Percentiles rank a stretch among this genome's conserved stretches.
These are phyloP conservation scores for Neltuma alba DNA, from an alignment of 306 rosid genomes.

Conservation along the genomic window DNA sequence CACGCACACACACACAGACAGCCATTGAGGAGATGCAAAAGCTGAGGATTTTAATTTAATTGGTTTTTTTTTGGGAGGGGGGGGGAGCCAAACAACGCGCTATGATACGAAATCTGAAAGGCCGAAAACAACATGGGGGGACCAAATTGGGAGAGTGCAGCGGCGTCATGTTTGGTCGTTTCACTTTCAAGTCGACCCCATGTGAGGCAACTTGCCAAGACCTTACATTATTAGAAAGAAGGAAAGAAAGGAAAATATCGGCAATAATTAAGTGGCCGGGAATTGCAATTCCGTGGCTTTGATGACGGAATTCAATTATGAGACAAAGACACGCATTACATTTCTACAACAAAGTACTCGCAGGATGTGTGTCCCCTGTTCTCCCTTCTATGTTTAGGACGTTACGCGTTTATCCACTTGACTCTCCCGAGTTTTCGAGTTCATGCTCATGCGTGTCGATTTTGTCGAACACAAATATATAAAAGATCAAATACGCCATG, in stretches of 20 bases:
- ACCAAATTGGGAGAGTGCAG: neutral
- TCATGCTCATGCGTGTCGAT: too few relatives aligned
- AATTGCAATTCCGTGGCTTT: neutral
- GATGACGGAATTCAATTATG: neutral
- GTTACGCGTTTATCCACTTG: too few relatives aligned
- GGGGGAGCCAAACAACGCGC: neutral
- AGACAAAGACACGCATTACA: neutral
- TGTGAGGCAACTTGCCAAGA: neutral
- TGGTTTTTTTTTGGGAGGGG: too few relatives aligned
- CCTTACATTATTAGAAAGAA: too few relatives aligned
- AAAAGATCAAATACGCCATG: too few relatives aligned
- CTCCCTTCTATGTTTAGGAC: neutral
- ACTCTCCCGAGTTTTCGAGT: too few relatives aligned
- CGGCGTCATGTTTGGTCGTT: neutral
- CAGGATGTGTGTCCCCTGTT: neutral
- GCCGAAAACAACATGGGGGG: neutral
- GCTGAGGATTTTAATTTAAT: too few relatives aligned
- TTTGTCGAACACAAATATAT: too few relatives aligned
- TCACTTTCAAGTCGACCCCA: neutral
- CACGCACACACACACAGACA: neutral
- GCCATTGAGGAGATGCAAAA: neutral
- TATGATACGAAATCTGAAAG: too few relatives aligned
- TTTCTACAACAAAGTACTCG: neutral
- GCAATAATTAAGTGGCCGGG: neutral
- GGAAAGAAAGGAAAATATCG: neutral